These are phyloP conservation scores for Paramecium sonneborni DNA, from an alignment of 73 alveolate species.

Conservation along the genomic window DNA sequence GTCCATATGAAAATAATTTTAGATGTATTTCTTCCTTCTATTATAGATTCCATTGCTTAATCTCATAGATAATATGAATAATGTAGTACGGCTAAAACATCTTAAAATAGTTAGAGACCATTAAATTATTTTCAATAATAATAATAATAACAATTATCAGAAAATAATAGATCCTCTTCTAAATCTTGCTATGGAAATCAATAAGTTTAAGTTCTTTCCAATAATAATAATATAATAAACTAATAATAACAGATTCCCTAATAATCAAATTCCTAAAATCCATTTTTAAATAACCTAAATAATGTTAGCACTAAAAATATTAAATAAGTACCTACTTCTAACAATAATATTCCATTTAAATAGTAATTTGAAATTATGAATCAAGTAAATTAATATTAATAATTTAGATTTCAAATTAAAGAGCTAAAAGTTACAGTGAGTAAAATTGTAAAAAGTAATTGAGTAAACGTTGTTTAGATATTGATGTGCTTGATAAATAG, in stretches of 20 bases:
- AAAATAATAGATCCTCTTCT: not conserved
- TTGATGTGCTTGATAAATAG: not conserved
- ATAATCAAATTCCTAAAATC: not conserved
- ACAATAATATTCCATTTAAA: not conserved
- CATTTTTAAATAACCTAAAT: not conserved
- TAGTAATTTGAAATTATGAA: constrained; percentile 6
- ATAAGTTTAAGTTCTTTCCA: not conserved
- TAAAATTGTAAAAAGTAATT: not conserved
- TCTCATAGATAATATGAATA: not conserved
- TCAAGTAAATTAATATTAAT: not conserved
- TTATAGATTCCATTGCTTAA: not conserved
- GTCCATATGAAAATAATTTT: constrained; percentile 19
- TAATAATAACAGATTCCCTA: not conserved
- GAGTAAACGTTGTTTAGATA: not conserved
- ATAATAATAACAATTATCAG: not conserved
- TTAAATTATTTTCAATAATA: not conserved
- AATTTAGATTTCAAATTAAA: not conserved
- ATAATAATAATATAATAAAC: not conserved
- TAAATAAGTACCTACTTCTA: not conserved
- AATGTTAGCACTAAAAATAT: not conserved
- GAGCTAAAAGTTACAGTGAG: constrained; percentile 21
- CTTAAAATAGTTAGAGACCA: constrained; percentile 2
- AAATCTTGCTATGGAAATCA: not conserved
- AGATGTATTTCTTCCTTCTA: not conserved
- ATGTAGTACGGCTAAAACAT: constrained; percentile 1